Base-by-base conservation (phyloP, 805 yeast genomes). In the Brettanomyces custersianus region DNA sequence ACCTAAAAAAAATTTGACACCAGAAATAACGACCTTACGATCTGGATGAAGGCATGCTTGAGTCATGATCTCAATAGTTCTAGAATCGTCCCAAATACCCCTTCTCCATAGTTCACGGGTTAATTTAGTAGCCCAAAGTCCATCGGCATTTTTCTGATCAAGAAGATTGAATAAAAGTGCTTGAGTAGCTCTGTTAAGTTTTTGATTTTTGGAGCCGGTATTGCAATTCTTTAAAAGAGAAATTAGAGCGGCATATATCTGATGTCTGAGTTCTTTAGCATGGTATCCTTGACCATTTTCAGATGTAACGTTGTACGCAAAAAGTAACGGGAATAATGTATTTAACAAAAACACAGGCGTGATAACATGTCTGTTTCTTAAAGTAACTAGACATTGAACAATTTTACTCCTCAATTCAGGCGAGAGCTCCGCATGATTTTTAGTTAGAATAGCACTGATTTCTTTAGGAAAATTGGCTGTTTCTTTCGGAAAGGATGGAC, bases 31-130 rank as follows among this genome's bases (percentile, higher is more conserved):
- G 33, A 92, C 92, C 60, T 92, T 92, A 12, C 69, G 65, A 49
- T 92, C 95, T 12, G 80, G 79, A 52, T 87, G 96, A 42, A 85
- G 60, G 2, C 96, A 86, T 1, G 97, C 96, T 49, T 86, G 92
- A 2, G 94, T 80, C 97, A 92, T 88, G 51, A 92, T 77, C 59
- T 92, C 98, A n/a, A 92, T 95, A 0, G 97, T 81, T 50, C 96
- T 70, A 0, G 95, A 74, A 57, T 92, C 99, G 57, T 87, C 96
- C 99, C 99, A 92, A 40, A 92, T 83, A 52, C 95, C 95, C 55
- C 97, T 73, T 65, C 95, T 74, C 99, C 99, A 92, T 35, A 92
- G 65, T 58, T 92, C 97, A 54, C 97, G 74, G 4, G 96, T 87
- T 39, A 92, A 64, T 51, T 86, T 88, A 3, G 96, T 84, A 6